phyloP scores from a whole-genome alignment of 768 basidiomycete genomes.

The Sporobolomyces roseus region DNA sequence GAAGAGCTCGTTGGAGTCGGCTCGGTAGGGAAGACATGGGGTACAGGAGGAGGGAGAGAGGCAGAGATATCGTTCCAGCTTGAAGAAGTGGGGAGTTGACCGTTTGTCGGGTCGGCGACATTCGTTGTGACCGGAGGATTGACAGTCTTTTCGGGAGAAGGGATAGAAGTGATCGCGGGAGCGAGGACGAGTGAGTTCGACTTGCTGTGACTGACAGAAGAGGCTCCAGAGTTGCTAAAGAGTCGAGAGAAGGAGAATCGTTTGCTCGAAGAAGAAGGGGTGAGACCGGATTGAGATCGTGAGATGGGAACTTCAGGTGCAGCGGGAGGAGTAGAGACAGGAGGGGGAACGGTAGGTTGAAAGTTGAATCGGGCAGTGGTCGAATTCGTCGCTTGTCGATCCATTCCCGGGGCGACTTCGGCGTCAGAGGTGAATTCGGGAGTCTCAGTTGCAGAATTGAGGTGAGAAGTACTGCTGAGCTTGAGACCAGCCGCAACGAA shows the following conservation, averaged over 20 bases:
- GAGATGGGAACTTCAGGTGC: background rate
- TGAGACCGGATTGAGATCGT: no score
- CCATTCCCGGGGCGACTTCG: constrained; percentile 11
- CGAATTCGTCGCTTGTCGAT: background rate
- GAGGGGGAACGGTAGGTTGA: constrained; percentile 12
- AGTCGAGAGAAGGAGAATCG: constrained; percentile 24
- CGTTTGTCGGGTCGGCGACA: background rate
- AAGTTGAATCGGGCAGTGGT: constrained; percentile 26
- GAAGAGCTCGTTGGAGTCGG: background rate
- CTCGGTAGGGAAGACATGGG: constrained; percentile 8
- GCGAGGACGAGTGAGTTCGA: background rate
- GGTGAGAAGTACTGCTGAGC: constrained; percentile 17
- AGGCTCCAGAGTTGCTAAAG: constrained; percentile 6
- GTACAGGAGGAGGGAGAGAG: constrained; percentile 1
- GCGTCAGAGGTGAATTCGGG: constrained; percentile 17
- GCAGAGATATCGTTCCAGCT: constrained; percentile 5
- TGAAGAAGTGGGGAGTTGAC: background rate
- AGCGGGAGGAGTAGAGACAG: background rate
- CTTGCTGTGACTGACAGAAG: background rate
- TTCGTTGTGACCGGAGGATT: no score
- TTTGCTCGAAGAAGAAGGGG: constrained; percentile 1
- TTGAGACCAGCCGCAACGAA: constrained; percentile 35
- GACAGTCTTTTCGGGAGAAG: background rate
- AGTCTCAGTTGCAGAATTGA: no score
- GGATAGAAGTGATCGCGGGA: background rate